These are phyloP conservation scores for Hymenoscyphus scutula DNA, from an alignment of 2,329 filamentous ascomycete species.

Conservation along the genomic window DNA sequence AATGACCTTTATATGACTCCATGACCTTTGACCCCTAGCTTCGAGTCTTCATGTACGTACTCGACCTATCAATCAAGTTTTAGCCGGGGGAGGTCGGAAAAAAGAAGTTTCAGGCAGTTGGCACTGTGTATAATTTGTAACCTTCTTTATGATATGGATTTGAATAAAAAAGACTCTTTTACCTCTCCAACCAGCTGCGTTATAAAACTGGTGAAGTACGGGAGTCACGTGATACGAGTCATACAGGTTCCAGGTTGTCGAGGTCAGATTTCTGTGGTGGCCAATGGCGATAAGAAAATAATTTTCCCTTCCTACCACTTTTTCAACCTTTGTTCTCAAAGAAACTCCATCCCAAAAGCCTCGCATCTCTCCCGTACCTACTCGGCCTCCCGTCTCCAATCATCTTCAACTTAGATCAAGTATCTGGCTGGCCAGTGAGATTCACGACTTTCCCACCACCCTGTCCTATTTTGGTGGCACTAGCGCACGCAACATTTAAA, in stretches of 20 bases:
- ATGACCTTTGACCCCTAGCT: not conserved
- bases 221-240: too few relatives aligned
- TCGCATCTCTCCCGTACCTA: not conserved
- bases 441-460: not conserved
- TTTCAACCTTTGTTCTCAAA: constrained; percentile 1
- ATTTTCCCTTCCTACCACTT: not conserved
- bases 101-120: too few relatives aligned
- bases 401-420: not conserved
- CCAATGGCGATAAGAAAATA: not conserved
- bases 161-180: too few relatives aligned
- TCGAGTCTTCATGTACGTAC: not conserved
- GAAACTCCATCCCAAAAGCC: not conserved
- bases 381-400: not conserved
- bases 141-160: not conserved
- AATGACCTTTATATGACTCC: not conserved
- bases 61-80: not conserved
- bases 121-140: not conserved
- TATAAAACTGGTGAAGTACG: too few relatives aligned
- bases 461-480: constrained; percentile 4
- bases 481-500: constrained; percentile 3
- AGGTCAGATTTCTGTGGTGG: not conserved
- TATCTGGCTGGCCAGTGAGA: not conserved
- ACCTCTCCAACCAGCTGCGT: too few relatives aligned
- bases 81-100: not conserved
- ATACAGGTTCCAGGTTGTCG: too few relatives aligned